phyloP scores from a whole-genome alignment of 768 basidiomycete genomes.

The Boletellus emodensis region DNA sequence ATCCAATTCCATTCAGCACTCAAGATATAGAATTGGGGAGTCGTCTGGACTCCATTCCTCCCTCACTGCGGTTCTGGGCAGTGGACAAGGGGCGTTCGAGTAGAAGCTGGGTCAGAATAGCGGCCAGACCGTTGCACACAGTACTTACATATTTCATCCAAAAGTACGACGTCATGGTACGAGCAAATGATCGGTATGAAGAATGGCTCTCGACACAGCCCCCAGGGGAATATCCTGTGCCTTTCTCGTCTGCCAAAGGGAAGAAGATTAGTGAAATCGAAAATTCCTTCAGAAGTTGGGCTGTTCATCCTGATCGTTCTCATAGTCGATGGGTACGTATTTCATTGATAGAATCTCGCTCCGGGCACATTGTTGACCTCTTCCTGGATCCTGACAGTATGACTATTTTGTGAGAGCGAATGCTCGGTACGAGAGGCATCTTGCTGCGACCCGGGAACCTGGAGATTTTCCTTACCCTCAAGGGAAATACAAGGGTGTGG shows the following conservation, averaged over 20 bases:
- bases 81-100: background rate
- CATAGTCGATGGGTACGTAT: slow-evolving; percentile 10
- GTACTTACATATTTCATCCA: background rate
- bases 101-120: slow-evolving; percentile 12
- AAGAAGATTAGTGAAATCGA: slow-evolving; percentile 1
- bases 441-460: slow-evolving; percentile 1
- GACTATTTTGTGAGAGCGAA: slow-evolving; percentile 1
- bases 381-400: slow-evolving; percentile 1
- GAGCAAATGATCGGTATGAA: slow-evolving; percentile 14
- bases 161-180: slow-evolving; percentile 7
- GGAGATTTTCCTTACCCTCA: slow-evolving; percentile 7
- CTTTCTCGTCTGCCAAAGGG: background rate
- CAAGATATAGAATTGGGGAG: slow-evolving; percentile 7
- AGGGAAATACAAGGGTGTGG: background rate
- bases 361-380: background rate
- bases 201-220: slow-evolving; percentile 8
- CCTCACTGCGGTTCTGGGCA: slow-evolving; percentile 11
- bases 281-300: slow-evolving; percentile 6
- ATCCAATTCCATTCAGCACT: slow-evolving; percentile 14
- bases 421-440: slow-evolving; percentile 9
- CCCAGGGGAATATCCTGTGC: slow-evolving; percentile 10
- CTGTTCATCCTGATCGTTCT: background rate
- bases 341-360: background rate
- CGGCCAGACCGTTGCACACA: background rate
- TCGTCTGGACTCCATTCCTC: slow-evolving; percentile 16